Evolutionary conservation across 2,329 filamentous ascomycete genomes (phyloP), one percentile per base, ranked within the genome.

Genomic region (Nectriaceae sp.): DNA sequence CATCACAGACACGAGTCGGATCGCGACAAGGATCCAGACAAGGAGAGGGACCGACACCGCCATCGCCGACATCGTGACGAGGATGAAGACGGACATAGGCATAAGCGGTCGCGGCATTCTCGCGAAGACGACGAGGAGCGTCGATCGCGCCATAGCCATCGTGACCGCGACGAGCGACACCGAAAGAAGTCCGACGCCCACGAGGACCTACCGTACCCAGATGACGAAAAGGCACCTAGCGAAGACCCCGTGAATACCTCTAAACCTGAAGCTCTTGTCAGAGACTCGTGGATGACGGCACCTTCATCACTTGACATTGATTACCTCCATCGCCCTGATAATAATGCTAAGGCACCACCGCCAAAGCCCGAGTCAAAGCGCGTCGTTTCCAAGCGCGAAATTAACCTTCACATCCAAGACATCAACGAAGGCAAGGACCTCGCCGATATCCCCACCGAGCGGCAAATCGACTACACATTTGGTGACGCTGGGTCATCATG

Each of bases 241-340:
- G 52, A 68, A 54, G 60, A 67, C 5, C 15, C 55, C 0, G 53
- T 63, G 2, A 57, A 64, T 5, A n/a, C n/a, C n/a, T n/a, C n/a
- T n/a, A 42, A 51, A 0, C 38, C 62, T 4, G 68, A 64, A 50
- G 65, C 70, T 1, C 61, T 85, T 24, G 79, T 85, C 57, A 83
- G 95, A 54, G 94, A 97, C 68, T 83, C 88, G 0, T 99, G 95
- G 92, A 99, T 99, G 94, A 87, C 91, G 50, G 87, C 87, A 0
- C 91, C 93, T 0, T 89, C 89, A 0, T 84, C 87, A 0, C 72
- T 96, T 29, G 87, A 92, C 44, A 77, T 97, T 48, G 92, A 97
- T 64, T 96, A 96, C 66, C 79, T 90, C 42, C 81, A 89, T 63
- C 77, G 82, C 51, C 75, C 73, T 4, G 70, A 71, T 2, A 78